Conservation (phyloP, 106 monocot species). For the Apostasia ramifera region DNA sequence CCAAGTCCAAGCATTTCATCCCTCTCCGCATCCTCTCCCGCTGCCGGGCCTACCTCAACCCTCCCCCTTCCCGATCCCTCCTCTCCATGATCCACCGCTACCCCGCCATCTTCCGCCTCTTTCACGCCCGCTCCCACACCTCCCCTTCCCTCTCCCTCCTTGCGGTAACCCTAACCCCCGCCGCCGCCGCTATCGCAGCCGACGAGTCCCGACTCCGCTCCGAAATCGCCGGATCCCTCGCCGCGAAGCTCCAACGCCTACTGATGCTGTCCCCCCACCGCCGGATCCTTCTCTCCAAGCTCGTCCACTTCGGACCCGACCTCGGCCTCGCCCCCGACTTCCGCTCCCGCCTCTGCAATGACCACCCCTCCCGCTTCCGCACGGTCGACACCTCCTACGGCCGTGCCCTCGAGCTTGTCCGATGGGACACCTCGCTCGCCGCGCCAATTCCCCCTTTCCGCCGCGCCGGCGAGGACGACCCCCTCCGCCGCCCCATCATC, state of each 20-base stretch:
- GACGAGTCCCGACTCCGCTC: constrained; percentile 22
- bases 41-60: constrained; percentile 65
- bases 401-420: constrained; percentile 55
- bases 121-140: constrained; percentile 30
- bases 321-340: constrained; percentile 73
- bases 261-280: constrained; percentile 53
- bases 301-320: constrained; percentile 79
- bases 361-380: constrained; percentile 57
- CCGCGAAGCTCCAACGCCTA: constrained; percentile 69
- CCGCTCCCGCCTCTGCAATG: constrained; percentile 55
- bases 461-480: constrained; percentile 14
- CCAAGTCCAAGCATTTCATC: constrained; percentile 88
- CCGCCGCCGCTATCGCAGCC: constrained; percentile 40
- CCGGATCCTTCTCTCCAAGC: constrained; percentile 61
- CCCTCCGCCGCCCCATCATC: constrained; percentile 31
- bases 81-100: constrained; percentile 74
- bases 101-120: constrained; percentile 71
- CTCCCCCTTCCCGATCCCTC: constrained; percentile 46
- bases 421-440: constrained; percentile 21
- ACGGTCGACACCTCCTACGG: constrained; percentile 62
- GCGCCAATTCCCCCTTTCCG: constrained; percentile 11
- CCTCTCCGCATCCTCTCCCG: constrained; percentile 73
- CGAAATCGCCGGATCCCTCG: constrained; percentile 24
- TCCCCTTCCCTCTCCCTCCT: constrained; percentile 27
- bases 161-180: constrained; percentile 56